A percentile compares a stretch with the other conserved stretches of the same genome.
phyloP scores from a whole-genome alignment of 2,329 filamentous ascomycete genomes.

The Emergomyces orientalis region DNA sequence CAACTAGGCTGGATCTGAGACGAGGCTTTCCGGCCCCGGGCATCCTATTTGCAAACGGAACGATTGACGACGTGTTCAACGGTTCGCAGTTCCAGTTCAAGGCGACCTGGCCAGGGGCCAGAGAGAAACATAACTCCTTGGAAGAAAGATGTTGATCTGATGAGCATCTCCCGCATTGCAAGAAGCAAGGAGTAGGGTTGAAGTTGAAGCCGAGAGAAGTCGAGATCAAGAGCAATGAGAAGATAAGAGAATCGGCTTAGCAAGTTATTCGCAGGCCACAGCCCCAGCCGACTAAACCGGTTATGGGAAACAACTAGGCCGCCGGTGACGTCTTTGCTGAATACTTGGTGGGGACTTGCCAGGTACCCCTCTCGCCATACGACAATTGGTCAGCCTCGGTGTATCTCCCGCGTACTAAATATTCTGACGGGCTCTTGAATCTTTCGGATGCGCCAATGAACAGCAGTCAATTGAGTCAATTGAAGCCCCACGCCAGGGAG shows the following conservation, averaged over 20 bases:
- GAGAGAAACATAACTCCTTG: too few relatives aligned
- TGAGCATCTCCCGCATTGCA: too few relatives aligned
- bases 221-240: neutral
- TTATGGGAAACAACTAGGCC: neutral
- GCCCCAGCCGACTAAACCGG: neutral
- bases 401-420: conserved; percentile 2
- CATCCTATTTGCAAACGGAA: neutral
- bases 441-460: neutral
- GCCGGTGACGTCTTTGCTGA: neutral
- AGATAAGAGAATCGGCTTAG: too few relatives aligned
- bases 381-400: neutral
- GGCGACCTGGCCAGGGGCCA: neutral
- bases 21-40: neutral
- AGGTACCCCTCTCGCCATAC: neutral
- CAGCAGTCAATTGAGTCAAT: neutral
- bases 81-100: neutral
- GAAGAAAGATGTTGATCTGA: too few relatives aligned
- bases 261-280: too few relatives aligned
- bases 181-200: too few relatives aligned
- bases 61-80: neutral
- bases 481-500: neutral
- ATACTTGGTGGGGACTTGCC: neutral
- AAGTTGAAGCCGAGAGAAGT: too few relatives aligned
- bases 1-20: neutral
- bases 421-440: neutral